A percentile compares a stretch with the other conserved stretches of the same genome.
These are phyloP conservation scores for Aureoboletus auriporus DNA, from an alignment of 768 basidiomycete genomes.

Conservation along the genomic window DNA sequence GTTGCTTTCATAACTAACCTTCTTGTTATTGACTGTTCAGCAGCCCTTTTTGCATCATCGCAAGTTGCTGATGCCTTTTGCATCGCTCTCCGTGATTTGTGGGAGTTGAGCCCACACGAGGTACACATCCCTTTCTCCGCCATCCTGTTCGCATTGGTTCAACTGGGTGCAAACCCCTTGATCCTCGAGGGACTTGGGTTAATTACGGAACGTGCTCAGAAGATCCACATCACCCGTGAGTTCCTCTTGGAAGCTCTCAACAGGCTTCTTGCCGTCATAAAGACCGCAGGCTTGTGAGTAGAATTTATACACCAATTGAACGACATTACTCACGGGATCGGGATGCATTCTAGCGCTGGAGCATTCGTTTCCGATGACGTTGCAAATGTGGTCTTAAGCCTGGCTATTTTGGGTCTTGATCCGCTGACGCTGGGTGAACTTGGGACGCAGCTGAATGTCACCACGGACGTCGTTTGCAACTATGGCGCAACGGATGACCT, in stretches of 20 bases:
- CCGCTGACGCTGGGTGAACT: conserved; percentile 41
- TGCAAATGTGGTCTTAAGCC: conserved; percentile 43
- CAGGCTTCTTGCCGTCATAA: conserved; percentile 41
- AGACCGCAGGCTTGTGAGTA: conserved; percentile 45
- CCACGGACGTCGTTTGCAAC: conserved; percentile 46
- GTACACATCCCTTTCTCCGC: conserved; percentile 32
- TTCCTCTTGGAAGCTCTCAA: conserved; percentile 33
- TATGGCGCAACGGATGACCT: conserved; percentile 30
- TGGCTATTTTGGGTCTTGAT: conserved; percentile 60
- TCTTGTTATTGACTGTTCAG: conserved; percentile 8
- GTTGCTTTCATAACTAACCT: not conserved
- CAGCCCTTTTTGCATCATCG: conserved; percentile 14
- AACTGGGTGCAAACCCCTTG: conserved; percentile 41
- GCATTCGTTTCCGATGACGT: conserved; percentile 38
- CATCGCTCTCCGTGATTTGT: conserved; percentile 32
- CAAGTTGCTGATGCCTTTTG: conserved; percentile 32
- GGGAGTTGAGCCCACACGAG: conserved; percentile 19
- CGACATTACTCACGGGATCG: conserved; percentile 1
- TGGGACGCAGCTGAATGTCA: conserved; percentile 40
- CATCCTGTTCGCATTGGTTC: conserved; percentile 36
- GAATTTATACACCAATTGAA: not conserved
- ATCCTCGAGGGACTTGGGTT: conserved; percentile 36
- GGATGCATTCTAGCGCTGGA: conserved; percentile 25
- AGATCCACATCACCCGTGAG: conserved; percentile 11
- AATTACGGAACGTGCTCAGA: conserved; percentile 8